Evolutionary conservation across 805 yeast species (phyloP), one percentile per base, ranked within the genome.

Genomic region (Cyberlindnera euphorbiae): DNA sequence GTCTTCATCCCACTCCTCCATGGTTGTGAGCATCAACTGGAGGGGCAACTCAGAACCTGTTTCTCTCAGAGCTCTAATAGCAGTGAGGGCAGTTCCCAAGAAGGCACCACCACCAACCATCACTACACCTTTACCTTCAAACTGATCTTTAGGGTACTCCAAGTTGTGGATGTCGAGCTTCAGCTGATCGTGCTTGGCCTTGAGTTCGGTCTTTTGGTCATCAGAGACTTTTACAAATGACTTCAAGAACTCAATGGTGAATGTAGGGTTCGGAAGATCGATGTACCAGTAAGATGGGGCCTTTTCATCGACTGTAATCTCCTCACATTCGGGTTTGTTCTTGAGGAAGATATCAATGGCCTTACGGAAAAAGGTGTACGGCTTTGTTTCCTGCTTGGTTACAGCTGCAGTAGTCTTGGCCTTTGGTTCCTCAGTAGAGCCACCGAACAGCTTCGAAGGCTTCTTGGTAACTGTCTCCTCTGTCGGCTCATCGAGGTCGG

Each of bases 101-200:
- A 62, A 67, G 14, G 56, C 37, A 2, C 69, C 71, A 32, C 73
- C 75, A 16, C 71, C 74, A 30, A 68, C 52, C 51, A 66, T 59
- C 2, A 65, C 71, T 9, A 53, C 46, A 26, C 59, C 60, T 28
- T 50, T 48, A 2, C 53, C 58, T 8, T 28, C 6, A 27, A 50
- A 50, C 1, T 46, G 35, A 8, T 43, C 60, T 14, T 45, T 41
- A 30, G 56, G 55, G 26, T 49, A 50, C 1, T 30, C 39, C 4
- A 43, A 28, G 17, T 41, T 22, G 21, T 40, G 17, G 10, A 53
- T 46, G 21, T 46, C 54, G 2, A 24, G 12, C 27, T 50, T 53
- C 22, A 52, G 30, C 18, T 39, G 45, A 13, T 27, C 21, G 19
- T 53, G 58, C 32, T 43, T 53, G 6, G 17, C 29, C 25, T 35